These are phyloP conservation scores for Metschnikowia lachancei DNA, from an alignment of 805 yeast species.

Conservation along the genomic window DNA sequence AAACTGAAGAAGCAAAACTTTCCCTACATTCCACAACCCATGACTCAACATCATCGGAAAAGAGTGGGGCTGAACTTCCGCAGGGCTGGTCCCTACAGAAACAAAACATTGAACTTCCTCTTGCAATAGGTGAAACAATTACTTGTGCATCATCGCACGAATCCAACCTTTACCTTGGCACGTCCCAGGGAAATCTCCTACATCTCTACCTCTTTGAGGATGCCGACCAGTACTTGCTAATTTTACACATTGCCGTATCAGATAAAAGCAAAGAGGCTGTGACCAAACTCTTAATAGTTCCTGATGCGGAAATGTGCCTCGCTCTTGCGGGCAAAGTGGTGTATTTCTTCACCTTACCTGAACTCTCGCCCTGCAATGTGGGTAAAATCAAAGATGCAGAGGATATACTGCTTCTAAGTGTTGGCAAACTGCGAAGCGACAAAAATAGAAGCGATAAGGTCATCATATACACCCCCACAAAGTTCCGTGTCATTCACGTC, in stretches of 20 bases:
- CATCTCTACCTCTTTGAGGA: slow-evolving; percentile 42
- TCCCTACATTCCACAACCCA: too few relatives aligned
- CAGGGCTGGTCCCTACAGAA: slow-evolving; percentile 10
- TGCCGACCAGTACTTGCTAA: slow-evolving; percentile 33
- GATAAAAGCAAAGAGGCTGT: slow-evolving; percentile 16
- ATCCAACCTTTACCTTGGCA: slow-evolving; percentile 39
- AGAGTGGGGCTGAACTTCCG: slow-evolving; percentile 5
- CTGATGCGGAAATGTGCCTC: slow-evolving; percentile 26
- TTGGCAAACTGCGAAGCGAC: slow-evolving; percentile 13
- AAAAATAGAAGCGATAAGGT: slow-evolving; percentile 23
- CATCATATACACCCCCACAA: slow-evolving; percentile 30
- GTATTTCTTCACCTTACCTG: slow-evolving; percentile 34
- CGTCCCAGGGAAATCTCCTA: slow-evolving; percentile 34
- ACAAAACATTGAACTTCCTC: slow-evolving; percentile 11
- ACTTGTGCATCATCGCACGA: slow-evolving; percentile 24
- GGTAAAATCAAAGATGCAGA: slow-evolving; percentile 38
- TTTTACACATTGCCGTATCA: slow-evolving; percentile 23
- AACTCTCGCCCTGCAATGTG: slow-evolving; percentile 35
- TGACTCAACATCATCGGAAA: too few relatives aligned
- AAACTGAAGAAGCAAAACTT: too few relatives aligned
- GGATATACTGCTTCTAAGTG: slow-evolving; percentile 29
- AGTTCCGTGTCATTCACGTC: slow-evolving; percentile 33
- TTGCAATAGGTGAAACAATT: slow-evolving; percentile 13
- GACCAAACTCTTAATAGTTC: slow-evolving; percentile 26
- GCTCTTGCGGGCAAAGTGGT: slow-evolving; percentile 28